Base-by-base conservation (phyloP, 441 rosid species). In the Macaranga tanarius region DNA sequence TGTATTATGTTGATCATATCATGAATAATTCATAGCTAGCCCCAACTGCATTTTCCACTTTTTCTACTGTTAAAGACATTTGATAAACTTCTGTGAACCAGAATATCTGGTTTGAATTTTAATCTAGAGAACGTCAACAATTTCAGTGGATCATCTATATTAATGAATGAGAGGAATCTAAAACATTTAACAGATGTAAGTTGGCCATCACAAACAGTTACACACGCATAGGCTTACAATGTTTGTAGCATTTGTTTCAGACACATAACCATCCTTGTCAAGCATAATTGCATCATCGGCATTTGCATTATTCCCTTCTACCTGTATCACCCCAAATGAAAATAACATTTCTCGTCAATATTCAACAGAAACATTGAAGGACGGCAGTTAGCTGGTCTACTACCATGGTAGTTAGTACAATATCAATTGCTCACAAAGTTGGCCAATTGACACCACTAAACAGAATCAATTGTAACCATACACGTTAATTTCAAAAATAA, bases 211-310 rank as follows among this genome's bases (percentile, higher is more conserved):
- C 10, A 48, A 70, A 73, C n/a, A 38, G 45, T n/a, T 20, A 74
- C 62, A 70, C 22, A 52, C 54, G 10, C 52, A 2, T 52, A 70
- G 54, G 69, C 96, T 88, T 84, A 91, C 98, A 72, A 90, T 86
- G 84, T 93, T 93, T 25, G 97, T 93, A 62, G 97, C 98, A 83
- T 92, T 90, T 75, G 98, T 92, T 84, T 92, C 97, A 38, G 96
- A 92, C 16, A 93, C 95, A 80, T 76, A 93, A 73, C 96, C 97
- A 79, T 91, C 93, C 75, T 90, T 88, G 88, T 91, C 97, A 67
- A 91, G 97, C 97, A 93, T 93, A 75, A 93, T 89, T 1, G 96
- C 98, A 78, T 93, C 97, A 80, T 74, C 88, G 1, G 88, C 93
- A 13, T 73, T 78, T 9, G 94, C 97, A 73, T 93, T 91, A 82